These are phyloP conservation scores for Huntiella moniliformis DNA, from an alignment of 2,329 filamentous ascomycete genomes.

Conservation along the genomic window DNA sequence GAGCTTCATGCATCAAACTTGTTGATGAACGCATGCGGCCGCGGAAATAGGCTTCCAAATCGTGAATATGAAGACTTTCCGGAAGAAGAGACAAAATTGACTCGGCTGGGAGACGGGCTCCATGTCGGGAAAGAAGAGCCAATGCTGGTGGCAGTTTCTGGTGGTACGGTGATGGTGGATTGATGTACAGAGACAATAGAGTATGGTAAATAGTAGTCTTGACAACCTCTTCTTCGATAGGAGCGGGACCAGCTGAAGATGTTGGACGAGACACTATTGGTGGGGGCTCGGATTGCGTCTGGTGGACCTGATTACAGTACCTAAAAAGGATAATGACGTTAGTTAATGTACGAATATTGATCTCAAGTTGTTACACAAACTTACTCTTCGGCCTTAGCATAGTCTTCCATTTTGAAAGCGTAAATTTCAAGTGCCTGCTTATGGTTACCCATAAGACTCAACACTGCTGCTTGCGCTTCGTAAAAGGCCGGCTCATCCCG, in stretches of 20 bases:
- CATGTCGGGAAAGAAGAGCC: slow-evolving; percentile 76
- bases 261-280: slow-evolving; percentile 20
- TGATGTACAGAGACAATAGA: slow-evolving; percentile 73
- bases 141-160: slow-evolving; percentile 64
- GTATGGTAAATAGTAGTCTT: slow-evolving; percentile 77
- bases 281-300: slow-evolving; percentile 29
- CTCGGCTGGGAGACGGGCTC: slow-evolving; percentile 70
- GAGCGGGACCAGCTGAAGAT: slow-evolving; percentile 17
- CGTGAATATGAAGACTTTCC: slow-evolving; percentile 52
- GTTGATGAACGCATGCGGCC: slow-evolving; percentile 78
- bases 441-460: slow-evolving; percentile 89
- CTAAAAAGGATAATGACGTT: slow-evolving; percentile 16
- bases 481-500: slow-evolving; percentile 70
- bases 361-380: slow-evolving; percentile 17
- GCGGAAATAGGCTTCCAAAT: slow-evolving; percentile 79
- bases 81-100: slow-evolving; percentile 79
- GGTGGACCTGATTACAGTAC: slow-evolving; percentile 77
- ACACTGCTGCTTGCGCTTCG: slow-evolving; percentile 73
- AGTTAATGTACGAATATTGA: slow-evolving; percentile 19
- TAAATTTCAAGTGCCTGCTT: slow-evolving; percentile 94
- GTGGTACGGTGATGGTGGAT: slow-evolving; percentile 53
- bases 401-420: slow-evolving; percentile 82
- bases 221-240: slow-evolving; percentile 24
- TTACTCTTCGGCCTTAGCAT: slow-evolving; percentile 79
- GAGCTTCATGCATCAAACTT: slow-evolving; percentile 59